These are phyloP conservation scores for Cyclotella choctawhatcheeana DNA, from an alignment of 108 stramenopile genomes.

Conservation along the genomic window DNA sequence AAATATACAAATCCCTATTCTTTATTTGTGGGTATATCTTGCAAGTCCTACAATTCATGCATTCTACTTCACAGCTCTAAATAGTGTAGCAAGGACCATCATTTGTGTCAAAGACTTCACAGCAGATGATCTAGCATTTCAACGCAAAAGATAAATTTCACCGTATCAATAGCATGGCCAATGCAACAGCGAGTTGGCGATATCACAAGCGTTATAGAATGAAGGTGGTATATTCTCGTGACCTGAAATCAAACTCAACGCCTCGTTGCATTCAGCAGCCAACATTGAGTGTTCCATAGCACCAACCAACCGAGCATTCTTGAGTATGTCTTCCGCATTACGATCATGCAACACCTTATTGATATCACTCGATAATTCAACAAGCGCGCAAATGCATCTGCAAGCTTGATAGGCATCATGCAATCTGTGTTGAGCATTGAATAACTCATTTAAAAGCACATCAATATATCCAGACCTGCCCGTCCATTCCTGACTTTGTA, in stretches of 20 bases:
- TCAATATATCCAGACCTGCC: constrained; percentile 29
- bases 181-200: not conserved
- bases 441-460: constrained; percentile 25
- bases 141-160: no score
- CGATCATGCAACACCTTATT: constrained; percentile 19
- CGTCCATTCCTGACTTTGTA: constrained; percentile 34
- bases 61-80: no score
- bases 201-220: not conserved
- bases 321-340: constrained; percentile 3
- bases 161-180: constrained; percentile 5
- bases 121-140: no score
- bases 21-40: no score
- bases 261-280: constrained; percentile 35
- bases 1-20: no score
- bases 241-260: constrained; percentile 18
- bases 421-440: constrained; percentile 12
- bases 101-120: no score
- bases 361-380: constrained; percentile 21
- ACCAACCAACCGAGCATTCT: constrained; percentile 17
- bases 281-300: constrained; percentile 23
- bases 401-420: constrained; percentile 43
- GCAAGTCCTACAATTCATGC: no score
- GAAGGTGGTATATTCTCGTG: not conserved
- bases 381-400: constrained; percentile 21
- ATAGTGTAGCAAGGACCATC: no score